Base-by-base conservation (phyloP, 1,139 yeast genomes). In the Protomyces inouyei region DNA sequence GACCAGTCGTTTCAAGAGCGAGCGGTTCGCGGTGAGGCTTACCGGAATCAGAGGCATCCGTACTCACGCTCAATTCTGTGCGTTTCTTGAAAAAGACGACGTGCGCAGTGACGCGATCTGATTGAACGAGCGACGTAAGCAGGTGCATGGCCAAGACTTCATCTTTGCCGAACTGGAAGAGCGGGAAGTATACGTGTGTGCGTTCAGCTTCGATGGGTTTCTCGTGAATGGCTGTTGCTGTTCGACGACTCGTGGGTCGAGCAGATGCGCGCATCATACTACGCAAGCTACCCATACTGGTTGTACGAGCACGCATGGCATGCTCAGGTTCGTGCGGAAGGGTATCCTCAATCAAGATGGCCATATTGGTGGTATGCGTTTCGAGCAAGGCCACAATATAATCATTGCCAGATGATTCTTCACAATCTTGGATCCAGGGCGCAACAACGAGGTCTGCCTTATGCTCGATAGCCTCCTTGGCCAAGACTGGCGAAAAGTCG, bases 381-480 rank as follows among this genome's bases (percentile, higher is more conserved):
- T 59, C 61, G 18, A 52, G 63, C 51, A 64, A 43, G 10, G 59
- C 35, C 12, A 55, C 43, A 36, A 52, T 40, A 28, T 51, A 55
- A 36, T 52, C 60, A n/a, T 38, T 57, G 56, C 54, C 52, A 18
- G 46, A 54, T 53, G 55, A 57, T 35, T 65, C 66, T 60, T 57
- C 57, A 9, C 51, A 51, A 35, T 52, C 52, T 38, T 61, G 65
- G 1, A 54, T 37, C 67, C 68, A 66, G 12, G 68, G 67, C n/a
- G 57, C 57, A 3, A 66, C 45, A 45, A 65, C 51, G 38, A 66
- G 54, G 12, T 65, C 67, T 10, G 60, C 28, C 23, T 45, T 40
- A 14, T 55, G 36, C 35, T 65, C 59, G 10, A 16, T 35, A 9
- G 66, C 60, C 36, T 56, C 57, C 21, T 48, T 51, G 14, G 51